These are phyloP conservation scores for Aspergillus haitiensis DNA, from an alignment of 495 filamentous ascomycete genomes.

Conservation along the genomic window DNA sequence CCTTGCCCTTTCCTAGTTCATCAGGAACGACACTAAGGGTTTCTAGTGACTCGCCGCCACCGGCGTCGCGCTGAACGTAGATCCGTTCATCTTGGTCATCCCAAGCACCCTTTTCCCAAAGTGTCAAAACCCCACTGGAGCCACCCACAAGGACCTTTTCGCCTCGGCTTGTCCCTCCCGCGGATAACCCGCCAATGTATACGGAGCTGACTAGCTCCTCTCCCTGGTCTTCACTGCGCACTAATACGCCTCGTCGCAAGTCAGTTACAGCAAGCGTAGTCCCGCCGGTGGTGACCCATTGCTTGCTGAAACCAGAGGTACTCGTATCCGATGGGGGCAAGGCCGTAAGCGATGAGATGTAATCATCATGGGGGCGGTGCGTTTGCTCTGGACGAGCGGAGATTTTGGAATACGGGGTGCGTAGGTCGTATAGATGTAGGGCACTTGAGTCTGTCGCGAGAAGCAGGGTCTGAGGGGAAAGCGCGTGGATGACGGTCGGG, in stretches of 20 bases:
- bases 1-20: slow-evolving; percentile 62
- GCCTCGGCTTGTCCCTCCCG: slow-evolving; percentile 61
- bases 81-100: slow-evolving; percentile 91
- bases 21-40: slow-evolving; percentile 65
- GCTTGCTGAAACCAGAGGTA: slow-evolving; percentile 82
- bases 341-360: slow-evolving; percentile 84
- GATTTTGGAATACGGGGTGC: slow-evolving; percentile 57
- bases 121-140: slow-evolving; percentile 73
- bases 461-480: slow-evolving; percentile 85
- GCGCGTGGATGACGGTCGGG: slow-evolving; percentile 73
- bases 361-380: slow-evolving; percentile 85
- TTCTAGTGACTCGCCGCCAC: slow-evolving; percentile 70
- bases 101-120: slow-evolving; percentile 94
- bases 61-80: slow-evolving; percentile 57
- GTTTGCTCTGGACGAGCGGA: slow-evolving; percentile 69
- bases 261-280: slow-evolving; percentile 88
- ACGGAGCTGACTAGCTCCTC: slow-evolving; percentile 82
- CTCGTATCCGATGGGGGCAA: slow-evolving; percentile 74
- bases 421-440: slow-evolving; percentile 88
- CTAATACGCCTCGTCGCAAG: slow-evolving; percentile 75
- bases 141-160: slow-evolving; percentile 80
- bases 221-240: slow-evolving; percentile 88
- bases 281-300: slow-evolving; percentile 89
- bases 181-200: slow-evolving; percentile 66
- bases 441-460: slow-evolving; percentile 87